Evolutionary conservation across 139 green algal species (phyloP).

Genomic region (Auxenochlorella protothecoides): DNA sequence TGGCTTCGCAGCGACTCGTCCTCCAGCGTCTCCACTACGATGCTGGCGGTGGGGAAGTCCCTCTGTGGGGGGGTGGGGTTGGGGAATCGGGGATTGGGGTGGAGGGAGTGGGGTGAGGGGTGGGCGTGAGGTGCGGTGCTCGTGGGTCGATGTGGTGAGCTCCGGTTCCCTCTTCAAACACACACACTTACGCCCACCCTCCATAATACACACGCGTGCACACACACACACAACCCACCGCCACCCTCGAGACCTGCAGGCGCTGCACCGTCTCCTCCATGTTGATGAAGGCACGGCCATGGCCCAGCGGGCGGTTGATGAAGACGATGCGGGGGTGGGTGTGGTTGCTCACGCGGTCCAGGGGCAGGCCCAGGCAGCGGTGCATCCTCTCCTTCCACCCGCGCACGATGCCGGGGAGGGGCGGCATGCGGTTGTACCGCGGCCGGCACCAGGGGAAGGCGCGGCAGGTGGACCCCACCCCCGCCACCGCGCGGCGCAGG

Average conservation of each 20-base stretch:
- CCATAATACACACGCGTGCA: no score
- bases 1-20: constrained; percentile 10
- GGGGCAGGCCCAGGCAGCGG: constrained; percentile 8
- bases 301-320: constrained; percentile 10
- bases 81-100: no score
- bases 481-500: constrained; percentile 7
- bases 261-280: constrained; percentile 1
- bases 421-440: not conserved
- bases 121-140: no score
- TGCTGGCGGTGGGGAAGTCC: not conserved
- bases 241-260: constrained; percentile 4
- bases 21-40: constrained; percentile 13
- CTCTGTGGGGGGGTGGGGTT: not conserved
- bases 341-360: not conserved
- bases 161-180: no score
- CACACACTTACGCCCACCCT: no score
- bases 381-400: constrained; percentile 15
- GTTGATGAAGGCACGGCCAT: constrained; percentile 13
- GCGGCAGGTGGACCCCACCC: constrained; percentile 15
- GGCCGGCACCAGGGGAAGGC: constrained; percentile 4
- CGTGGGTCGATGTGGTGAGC: no score
- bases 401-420: constrained; percentile 4
- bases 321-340: constrained; percentile 7
- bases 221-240: no score
- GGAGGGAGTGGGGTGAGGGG: no score